Conservation (phyloP, 495 filamentous ascomycete genomes). For the Choiromyces venosus region DNA sequence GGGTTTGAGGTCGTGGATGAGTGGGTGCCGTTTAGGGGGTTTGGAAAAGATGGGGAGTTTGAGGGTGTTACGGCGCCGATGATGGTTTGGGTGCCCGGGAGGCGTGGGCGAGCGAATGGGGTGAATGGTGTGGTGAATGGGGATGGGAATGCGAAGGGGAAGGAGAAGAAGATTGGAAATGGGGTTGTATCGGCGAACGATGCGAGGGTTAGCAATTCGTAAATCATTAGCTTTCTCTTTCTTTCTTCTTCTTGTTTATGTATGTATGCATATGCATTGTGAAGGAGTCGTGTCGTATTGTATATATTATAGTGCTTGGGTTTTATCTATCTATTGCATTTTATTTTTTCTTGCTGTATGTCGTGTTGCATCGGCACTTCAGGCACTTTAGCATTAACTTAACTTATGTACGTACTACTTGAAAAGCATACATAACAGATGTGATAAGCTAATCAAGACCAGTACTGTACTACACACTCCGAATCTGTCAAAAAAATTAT, state of each 20-base stretch:
- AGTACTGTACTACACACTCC: too few relatives aligned
- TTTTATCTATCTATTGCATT: too few relatives aligned
- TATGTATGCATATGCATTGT: not conserved
- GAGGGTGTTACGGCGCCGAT: not conserved
- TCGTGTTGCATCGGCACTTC: not conserved
- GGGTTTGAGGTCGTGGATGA: constrained; percentile 20
- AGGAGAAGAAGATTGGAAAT: too few relatives aligned
- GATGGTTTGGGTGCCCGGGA: not conserved
- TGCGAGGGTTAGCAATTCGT: too few relatives aligned
- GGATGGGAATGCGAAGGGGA: too few relatives aligned
- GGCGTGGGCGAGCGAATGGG: not conserved
- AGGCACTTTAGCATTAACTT: too few relatives aligned
- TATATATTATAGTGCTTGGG: not conserved
- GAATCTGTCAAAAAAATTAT: too few relatives aligned
- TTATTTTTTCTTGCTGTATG: not conserved
- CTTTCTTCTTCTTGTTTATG: not conserved
- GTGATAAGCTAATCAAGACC: too few relatives aligned
- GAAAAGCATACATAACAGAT: too few relatives aligned
- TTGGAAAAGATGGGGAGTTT: not conserved
- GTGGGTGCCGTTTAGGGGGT: not conserved
- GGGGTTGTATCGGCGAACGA: too few relatives aligned
- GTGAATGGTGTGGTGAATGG: not conserved
- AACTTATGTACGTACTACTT: not conserved
- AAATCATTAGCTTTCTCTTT: too few relatives aligned
- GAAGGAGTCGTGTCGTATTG: not conserved